Base-by-base conservation (phyloP, 208 protist genomes). In the Acanthamoeba healyi region DNA sequence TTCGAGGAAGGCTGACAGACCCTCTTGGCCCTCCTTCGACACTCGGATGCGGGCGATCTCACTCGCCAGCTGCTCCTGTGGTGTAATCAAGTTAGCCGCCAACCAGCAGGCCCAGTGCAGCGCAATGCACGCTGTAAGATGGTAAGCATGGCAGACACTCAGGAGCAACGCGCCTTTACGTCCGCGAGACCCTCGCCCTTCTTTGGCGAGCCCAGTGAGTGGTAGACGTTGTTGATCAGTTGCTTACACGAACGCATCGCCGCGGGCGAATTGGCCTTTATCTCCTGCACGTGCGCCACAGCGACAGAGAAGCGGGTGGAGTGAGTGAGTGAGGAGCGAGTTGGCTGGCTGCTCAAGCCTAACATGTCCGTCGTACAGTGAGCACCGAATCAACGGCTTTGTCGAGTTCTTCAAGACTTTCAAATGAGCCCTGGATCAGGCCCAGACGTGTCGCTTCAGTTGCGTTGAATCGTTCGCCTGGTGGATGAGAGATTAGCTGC, bases 1-100 rank as follows among this genome's bases (percentile, higher is more conserved):
- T 34, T 95, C 93, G 26, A 95, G 89, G 46, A 95, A 95, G 24
- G 93, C 93, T 7, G 81, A 81, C 34, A 95, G 42, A 22, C 93
- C 93, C 46, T 92, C 54, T 46, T 92, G 74, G 6, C 93, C 93
- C 42, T 90, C 77, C 65, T 67, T 77, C 19, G 93, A 95, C 46
- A 90, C 93, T 24, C 93, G n/a, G 9, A 81, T 61, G 36, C 44
- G 40, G 14, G 93, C 93, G 44, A 95, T 95, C 46, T 92, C 56
- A 34, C 77, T 95, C 17, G 93, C 93, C 36, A 95, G 29, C 42
- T 92, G 77, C 51, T 72, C 29, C 44, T 51, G 70, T 46, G 24
- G 58, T 42, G 51, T 14, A 44, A 70, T 4, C 7, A 34, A 70
- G 29, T 70, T 36, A n/a, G n/a, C n/a, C n/a, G n/a, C n/a, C n/a